Evolutionary conservation across 106 monocot species (phyloP).

Genomic region (Allium cepa): DNA sequence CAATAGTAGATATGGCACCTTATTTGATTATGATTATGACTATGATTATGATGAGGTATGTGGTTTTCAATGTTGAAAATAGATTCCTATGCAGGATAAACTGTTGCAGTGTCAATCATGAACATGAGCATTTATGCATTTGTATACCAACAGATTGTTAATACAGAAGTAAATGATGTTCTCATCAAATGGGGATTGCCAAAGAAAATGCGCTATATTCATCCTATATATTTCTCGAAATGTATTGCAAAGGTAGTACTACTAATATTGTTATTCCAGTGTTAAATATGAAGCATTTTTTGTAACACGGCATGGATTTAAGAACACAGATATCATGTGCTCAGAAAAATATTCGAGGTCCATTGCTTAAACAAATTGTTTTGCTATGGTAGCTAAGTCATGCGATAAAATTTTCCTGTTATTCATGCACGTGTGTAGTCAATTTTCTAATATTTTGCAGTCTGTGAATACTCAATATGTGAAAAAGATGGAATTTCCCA

Average conservation of each 20-base stretch:
- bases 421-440: no score
- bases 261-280: no score
- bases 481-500: constrained; percentile 48
- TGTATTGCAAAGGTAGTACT: constrained; percentile 56
- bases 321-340: no score
- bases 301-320: no score
- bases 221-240: constrained; percentile 80
- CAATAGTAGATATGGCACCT: constrained; percentile 11
- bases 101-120: not conserved
- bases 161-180: constrained; percentile 49
- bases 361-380: no score
- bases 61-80: not conserved
- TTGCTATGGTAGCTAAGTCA: no score
- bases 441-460: constrained; percentile 10
- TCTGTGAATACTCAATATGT: constrained; percentile 20
- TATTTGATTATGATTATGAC: constrained; percentile 20
- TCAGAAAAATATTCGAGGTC: no score
- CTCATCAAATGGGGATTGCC: constrained; percentile 76
- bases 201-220: constrained; percentile 38
- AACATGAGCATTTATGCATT: constrained; percentile 7
- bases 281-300: no score
- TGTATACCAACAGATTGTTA: constrained; percentile 32
- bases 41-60: constrained; percentile 30
- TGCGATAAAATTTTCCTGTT: no score
- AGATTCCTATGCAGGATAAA: no score